phyloP scores from a whole-genome alignment of 805 yeast genomes.

The Candida loeiensis region DNA sequence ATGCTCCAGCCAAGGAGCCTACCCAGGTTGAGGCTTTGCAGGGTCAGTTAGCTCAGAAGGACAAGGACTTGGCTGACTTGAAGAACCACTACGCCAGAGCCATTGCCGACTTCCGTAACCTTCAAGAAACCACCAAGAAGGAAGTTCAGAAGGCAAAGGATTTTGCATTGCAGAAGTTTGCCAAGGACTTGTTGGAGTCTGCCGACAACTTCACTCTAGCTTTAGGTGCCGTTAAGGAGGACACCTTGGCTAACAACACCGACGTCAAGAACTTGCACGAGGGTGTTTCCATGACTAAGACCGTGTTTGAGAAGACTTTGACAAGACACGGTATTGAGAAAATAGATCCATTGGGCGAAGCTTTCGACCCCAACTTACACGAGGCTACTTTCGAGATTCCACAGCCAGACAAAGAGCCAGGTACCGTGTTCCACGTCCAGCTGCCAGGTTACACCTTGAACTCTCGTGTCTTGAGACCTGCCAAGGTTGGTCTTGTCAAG shows the following conservation, averaged over 20 bases:
- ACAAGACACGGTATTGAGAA: slow-evolving; percentile 74
- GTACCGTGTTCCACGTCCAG: slow-evolving; percentile 89
- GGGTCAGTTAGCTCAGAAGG: slow-evolving; percentile 55
- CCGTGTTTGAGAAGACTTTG: slow-evolving; percentile 80
- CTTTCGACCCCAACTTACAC: slow-evolving; percentile 86
- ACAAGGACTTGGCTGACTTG: slow-evolving; percentile 72
- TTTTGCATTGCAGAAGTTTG: slow-evolving; percentile 88
- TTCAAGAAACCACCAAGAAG: slow-evolving; percentile 85
- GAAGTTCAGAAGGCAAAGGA: slow-evolving; percentile 85
- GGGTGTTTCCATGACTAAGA: slow-evolving; percentile 88
- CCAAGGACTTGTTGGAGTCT: slow-evolving; percentile 84
- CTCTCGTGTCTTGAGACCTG: slow-evolving; percentile 87
- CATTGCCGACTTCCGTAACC: slow-evolving; percentile 87
- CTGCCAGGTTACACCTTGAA: slow-evolving; percentile 85
- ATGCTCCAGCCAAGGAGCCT: slow-evolving; percentile 4
- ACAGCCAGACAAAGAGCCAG: slow-evolving; percentile 84
- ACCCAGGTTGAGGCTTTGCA: slow-evolving; percentile 33
- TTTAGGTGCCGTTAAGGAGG: slow-evolving; percentile 63
- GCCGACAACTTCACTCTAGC: slow-evolving; percentile 90
- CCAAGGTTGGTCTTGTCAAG: slow-evolving; percentile 92
- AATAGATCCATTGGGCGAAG: slow-evolving; percentile 79
- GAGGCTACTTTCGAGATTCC: slow-evolving; percentile 90
- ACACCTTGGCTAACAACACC: slow-evolving; percentile 51
- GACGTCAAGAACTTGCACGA: slow-evolving; percentile 76
- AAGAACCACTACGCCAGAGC: slow-evolving; percentile 81